These are phyloP conservation scores for Sherardia arvensis DNA, from an alignment of 257 asterid genomes.

Conservation along the genomic window DNA sequence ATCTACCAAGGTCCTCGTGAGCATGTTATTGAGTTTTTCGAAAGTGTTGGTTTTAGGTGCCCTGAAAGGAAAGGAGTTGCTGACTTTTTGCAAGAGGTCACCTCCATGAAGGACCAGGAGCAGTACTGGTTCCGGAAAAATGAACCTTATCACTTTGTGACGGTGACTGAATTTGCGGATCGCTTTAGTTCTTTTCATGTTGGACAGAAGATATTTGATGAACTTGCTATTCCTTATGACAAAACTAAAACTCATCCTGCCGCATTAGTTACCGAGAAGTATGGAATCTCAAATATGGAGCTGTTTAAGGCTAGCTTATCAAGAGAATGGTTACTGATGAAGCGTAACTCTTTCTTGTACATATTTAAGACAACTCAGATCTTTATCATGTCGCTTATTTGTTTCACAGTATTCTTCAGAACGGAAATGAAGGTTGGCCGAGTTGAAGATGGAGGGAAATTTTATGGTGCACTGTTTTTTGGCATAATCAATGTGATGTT, in stretches of 20 bases:
- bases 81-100: conserved; percentile 92
- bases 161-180: conserved; percentile 61
- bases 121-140: conserved; percentile 78
- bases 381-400: conserved; percentile 71
- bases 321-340: conserved; percentile 89
- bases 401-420: conserved; percentile 85
- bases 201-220: conserved; percentile 59
- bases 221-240: conserved; percentile 62
- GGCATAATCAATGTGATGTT: conserved; percentile 84
- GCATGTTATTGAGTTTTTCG: conserved; percentile 67
- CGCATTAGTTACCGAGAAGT: conserved; percentile 74
- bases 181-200: conserved; percentile 57
- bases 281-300: conserved; percentile 76
- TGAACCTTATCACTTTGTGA: conserved; percentile 50
- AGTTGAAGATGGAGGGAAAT: conserved; percentile 63
- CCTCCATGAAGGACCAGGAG: conserved; percentile 79
- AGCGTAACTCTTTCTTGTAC: conserved; percentile 69
- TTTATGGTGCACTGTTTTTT: conserved; percentile 78
- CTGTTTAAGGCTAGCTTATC: conserved; percentile 69
- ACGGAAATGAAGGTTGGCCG: conserved; percentile 74
- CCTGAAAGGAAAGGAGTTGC: conserved; percentile 94
- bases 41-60: conserved; percentile 79
- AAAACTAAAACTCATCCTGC: conserved; percentile 74
- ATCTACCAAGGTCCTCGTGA: conserved; percentile 94
- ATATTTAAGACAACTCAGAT: conserved; percentile 84